Base-by-base conservation (phyloP, 257 asterid genomes). In the Craterostigma plantagineum region DNA sequence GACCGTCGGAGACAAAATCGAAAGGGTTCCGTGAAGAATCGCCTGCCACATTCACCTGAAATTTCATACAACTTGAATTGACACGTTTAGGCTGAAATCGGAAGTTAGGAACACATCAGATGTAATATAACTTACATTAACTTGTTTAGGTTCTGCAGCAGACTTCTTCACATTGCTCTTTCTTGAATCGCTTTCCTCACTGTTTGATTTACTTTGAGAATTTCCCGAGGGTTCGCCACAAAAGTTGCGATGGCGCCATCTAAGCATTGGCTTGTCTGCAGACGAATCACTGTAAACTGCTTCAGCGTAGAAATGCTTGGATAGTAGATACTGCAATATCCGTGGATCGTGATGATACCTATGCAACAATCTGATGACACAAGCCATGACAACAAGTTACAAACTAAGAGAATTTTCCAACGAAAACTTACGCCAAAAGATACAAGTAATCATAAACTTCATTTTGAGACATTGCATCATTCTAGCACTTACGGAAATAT, bases 221-320 rank as follows among this genome's bases (percentile, higher is more conserved):
- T 16, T 34, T 48, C 48, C 7, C 48, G 23, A 15, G 18, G 53
- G 11, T 11, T 71, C 91, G 14, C 52, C 65, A 48, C 33, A 76
- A 48, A 40, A 18, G 61, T 70, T 67, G 13, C 85, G 76, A 5
- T 49, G 53, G 36, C 82, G 81, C 94, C 84, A 86, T 56, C 70
- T 67, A 38, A 51, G 16, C 17, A 33, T 51, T 18, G 94, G 80
- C 60, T 46, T 33, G 54, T 86, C 94, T 34, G 42, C 40, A 33
- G 84, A 73, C 33, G 72, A 52, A 64, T 81, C 97, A 11, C 54
- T 66, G 45, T 63, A 76, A 40, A 81, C 92, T 65, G 68, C 55
- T 64, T 81, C 93, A 0, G 65, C 48, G 65, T 67, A 73, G 30
- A 78, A 86, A 57, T 76, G 65, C 66, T 75, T 76, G 18, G 87